Base-by-base conservation (phyloP, 2,329 filamentous ascomycete genomes). In the Monilinia vaccinii-corymbosi region DNA sequence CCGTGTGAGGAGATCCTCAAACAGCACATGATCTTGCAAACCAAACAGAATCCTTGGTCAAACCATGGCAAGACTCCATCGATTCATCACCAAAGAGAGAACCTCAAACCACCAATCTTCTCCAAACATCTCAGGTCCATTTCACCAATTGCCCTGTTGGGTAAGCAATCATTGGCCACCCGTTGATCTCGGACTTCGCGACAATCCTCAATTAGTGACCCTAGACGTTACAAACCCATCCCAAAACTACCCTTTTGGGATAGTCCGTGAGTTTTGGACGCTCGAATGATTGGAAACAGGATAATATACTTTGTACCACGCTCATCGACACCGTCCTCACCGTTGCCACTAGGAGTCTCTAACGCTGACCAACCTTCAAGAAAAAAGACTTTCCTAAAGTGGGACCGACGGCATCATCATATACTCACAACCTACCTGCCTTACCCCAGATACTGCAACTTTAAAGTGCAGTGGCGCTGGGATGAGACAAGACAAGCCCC, bases 401-500 rank as follows among this genome's bases (percentile, higher is more conserved):
- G 62, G 56, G 60, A 60, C 62, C 51, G 21, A 47, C 53, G 55
- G 59, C 59, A 67, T 63, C 51, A 40, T 44, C 64, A 70, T 67
- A 65, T 62, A 62, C 58, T 60, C 57, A 42, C 65, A 62, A 64
- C 62, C 21, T 55, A 55, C 42, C 60, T 61, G 61, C 64, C 63
- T 64, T 69, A 64, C 66, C 68, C 68, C 66, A 67, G 66, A 67
- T 67, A 67, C 66, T 63, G 44, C 40, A 59, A 36, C 52, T 67
- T 58, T 61, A 62, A 65, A 60, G 62, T 51, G 58, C 56, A 58
- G 65, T 69, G 65, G 68, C 67, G 65, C 61, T 59, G 62, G 50
- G 57, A 65, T 69, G 69, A 70, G 66, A 70, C 67, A 63, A 36
- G 63, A 64, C 63, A 62, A 70, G 68, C 69, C 66, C 62, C 68